Percentiles rank a stretch among this genome's conserved stretches.
Conservation (phyloP, 305 asterid genomes). For the Fraxinus velutina region DNA sequence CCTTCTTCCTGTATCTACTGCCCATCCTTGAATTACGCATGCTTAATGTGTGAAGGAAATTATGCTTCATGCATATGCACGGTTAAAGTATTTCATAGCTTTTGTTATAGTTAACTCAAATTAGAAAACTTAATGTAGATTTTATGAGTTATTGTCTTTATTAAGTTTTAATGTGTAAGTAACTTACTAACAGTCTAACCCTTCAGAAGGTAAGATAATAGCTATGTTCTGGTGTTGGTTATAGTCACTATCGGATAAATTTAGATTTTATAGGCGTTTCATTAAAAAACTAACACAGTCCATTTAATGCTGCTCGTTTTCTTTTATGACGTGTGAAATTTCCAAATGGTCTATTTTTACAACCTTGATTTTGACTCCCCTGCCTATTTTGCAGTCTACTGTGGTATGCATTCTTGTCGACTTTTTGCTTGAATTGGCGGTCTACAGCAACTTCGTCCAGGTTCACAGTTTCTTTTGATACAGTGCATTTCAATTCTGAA, state of each 20-base stretch:
- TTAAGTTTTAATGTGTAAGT: not conserved
- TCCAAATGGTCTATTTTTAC: not conserved
- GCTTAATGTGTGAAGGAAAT: not conserved
- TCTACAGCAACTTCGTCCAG: constrained; percentile 75
- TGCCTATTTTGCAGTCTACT: constrained; percentile 54
- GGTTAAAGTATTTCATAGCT: not conserved
- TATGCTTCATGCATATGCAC: not conserved
- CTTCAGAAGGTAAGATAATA: not conserved
- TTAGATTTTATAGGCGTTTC: not conserved
- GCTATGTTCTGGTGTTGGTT: not conserved
- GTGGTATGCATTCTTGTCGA: constrained; percentile 61
- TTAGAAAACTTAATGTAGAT: not conserved
- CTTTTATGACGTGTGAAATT: not conserved
- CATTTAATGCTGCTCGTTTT: not conserved
- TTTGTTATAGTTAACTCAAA: not conserved
- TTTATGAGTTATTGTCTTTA: not conserved
- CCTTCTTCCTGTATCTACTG: not conserved
- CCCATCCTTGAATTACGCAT: not conserved
- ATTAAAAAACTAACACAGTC: not conserved
- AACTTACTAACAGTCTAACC: not conserved
- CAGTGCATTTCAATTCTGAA: not conserved
- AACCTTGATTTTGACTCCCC: constrained; percentile 18
- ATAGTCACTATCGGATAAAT: not conserved
- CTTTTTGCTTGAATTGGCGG: constrained; percentile 47
- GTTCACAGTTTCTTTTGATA: constrained; percentile 33